Percentiles rank a stretch among this genome's conserved stretches.
Conservation (phyloP, 2,329 filamentous ascomycete species). For the Dactylellina parvicollis region DNA sequence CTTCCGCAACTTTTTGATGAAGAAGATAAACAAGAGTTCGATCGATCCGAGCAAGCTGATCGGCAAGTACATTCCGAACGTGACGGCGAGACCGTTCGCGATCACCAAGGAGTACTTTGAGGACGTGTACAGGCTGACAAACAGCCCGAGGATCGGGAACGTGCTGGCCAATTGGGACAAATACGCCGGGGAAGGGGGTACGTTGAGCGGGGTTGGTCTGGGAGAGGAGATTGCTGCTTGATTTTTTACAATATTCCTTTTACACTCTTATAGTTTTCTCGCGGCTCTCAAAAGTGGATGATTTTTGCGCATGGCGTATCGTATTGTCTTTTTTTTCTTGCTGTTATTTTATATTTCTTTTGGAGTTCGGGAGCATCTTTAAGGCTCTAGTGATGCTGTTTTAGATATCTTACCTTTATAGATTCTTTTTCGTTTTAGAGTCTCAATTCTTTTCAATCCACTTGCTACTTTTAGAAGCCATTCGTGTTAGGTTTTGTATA, state of each 20-base stretch:
- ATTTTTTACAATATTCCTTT: not conserved
- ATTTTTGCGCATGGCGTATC: not conserved
- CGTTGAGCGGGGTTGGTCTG: slow-evolving; percentile 53
- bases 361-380: not conserved
- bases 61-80: slow-evolving; percentile 99
- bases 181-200: slow-evolving; percentile 63
- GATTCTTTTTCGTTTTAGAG: no score
- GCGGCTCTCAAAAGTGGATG: not conserved
- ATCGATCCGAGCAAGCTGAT: slow-evolving; percentile 97
- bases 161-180: slow-evolving; percentile 88
- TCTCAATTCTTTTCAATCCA: no score
- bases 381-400: no score
- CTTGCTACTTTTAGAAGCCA: no score
- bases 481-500: no score
- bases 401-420: no score
- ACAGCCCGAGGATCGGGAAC: slow-evolving; percentile 78
- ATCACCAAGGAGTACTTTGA: slow-evolving; percentile 99
- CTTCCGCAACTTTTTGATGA: slow-evolving; percentile 96
- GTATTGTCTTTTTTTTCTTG: not conserved
- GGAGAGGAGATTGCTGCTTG: slow-evolving; percentile 14
- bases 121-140: slow-evolving; percentile 95
- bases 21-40: slow-evolving; percentile 99
- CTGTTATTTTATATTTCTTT: not conserved
- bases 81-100: slow-evolving; percentile 94
- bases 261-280: not conserved